phyloP scores from a whole-genome alignment of 2,329 filamentous ascomycete genomes.

The Neurospora sp. region DNA sequence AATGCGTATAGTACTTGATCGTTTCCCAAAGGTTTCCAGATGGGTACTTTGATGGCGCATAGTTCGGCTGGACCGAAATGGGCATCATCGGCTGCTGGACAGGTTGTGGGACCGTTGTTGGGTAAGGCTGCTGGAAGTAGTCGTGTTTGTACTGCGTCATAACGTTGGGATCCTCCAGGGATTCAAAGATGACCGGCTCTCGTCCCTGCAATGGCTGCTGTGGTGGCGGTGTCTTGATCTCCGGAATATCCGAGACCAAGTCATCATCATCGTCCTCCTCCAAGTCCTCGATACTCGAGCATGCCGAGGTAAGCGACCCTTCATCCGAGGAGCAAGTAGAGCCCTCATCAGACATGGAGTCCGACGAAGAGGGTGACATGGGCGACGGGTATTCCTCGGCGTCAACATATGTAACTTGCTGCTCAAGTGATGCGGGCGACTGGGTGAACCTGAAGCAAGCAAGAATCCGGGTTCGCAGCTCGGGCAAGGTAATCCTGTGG shows the following conservation, averaged over 20 bases:
- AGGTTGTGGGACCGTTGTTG: slow-evolving; percentile 29
- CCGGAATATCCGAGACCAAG: slow-evolving; percentile 31
- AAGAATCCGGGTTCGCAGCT: slow-evolving; percentile 68
- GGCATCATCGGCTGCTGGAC: slow-evolving; percentile 23
- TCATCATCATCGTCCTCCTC: slow-evolving; percentile 33
- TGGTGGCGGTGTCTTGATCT: slow-evolving; percentile 30
- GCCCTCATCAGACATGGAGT: slow-evolving; percentile 26
- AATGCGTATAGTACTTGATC: slow-evolving; percentile 40
- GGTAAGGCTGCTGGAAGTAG: slow-evolving; percentile 34
- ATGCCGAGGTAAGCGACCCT: slow-evolving; percentile 45
- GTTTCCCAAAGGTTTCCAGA: slow-evolving; percentile 39
- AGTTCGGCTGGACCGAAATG: slow-evolving; percentile 20
- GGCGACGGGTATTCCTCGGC: slow-evolving; percentile 36
- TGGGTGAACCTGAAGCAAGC: slow-evolving; percentile 66
- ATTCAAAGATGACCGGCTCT: slow-evolving; percentile 31
- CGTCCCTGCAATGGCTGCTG: slow-evolving; percentile 8
- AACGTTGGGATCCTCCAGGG: slow-evolving; percentile 33
- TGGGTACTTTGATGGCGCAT: slow-evolving; percentile 34
- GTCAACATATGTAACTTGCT: slow-evolving; percentile 34
- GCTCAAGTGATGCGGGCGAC: slow-evolving; percentile 24
- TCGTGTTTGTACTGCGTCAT: slow-evolving; percentile 34
- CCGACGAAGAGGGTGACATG: slow-evolving; percentile 39
- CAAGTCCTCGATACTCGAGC: slow-evolving; percentile 41
- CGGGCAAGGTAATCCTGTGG: slow-evolving; percentile 69
- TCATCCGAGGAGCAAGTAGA: slow-evolving; percentile 41